Percentiles rank a stretch among this genome's conserved stretches.
These are phyloP conservation scores for Casuarina equisetifolia DNA, from an alignment of 306 rosid species.

Conservation along the genomic window DNA sequence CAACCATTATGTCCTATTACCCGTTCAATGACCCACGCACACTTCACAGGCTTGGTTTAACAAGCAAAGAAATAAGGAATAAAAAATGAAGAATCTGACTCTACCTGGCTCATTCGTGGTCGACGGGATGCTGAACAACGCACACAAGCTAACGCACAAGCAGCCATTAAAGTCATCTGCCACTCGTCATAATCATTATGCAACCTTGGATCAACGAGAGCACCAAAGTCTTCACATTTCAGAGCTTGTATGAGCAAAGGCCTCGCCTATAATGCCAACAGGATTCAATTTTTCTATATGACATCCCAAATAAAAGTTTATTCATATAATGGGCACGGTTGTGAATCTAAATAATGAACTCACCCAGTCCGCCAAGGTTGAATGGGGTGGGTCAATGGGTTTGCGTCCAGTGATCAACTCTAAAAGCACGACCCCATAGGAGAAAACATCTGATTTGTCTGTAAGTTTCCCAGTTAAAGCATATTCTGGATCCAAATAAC, in stretches of 20 bases:
- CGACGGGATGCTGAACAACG: constrained; percentile 95
- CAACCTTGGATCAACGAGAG: constrained; percentile 74
- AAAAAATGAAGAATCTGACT: constrained; percentile 2
- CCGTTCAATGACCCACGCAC: no score
- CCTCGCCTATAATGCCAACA: constrained; percentile 78
- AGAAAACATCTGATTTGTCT: constrained; percentile 94
- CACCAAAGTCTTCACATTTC: constrained; percentile 65
- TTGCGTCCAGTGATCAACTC: constrained; percentile 87
- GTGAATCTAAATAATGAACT: no score
- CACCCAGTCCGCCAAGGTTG: no score
- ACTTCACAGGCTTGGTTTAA: not conserved
- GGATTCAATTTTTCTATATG: not conserved
- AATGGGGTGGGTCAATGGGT: no score
- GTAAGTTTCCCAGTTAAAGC: constrained; percentile 95
- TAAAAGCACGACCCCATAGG: constrained; percentile 90
- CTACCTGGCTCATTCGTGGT: constrained; percentile 95
- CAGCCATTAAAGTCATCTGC: constrained; percentile 82
- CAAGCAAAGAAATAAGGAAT: not conserved
- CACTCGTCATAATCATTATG: constrained; percentile 51
- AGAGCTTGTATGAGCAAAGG: constrained; percentile 73
- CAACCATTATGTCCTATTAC: no score
- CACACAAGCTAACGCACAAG: constrained; percentile 94
- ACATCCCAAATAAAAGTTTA: no score
- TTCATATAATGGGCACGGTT: no score
- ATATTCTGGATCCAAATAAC: constrained; percentile 97